phyloP scores from a whole-genome alignment of 2,329 filamentous ascomycete species.

The Chrysosporium keratinophilum region DNA sequence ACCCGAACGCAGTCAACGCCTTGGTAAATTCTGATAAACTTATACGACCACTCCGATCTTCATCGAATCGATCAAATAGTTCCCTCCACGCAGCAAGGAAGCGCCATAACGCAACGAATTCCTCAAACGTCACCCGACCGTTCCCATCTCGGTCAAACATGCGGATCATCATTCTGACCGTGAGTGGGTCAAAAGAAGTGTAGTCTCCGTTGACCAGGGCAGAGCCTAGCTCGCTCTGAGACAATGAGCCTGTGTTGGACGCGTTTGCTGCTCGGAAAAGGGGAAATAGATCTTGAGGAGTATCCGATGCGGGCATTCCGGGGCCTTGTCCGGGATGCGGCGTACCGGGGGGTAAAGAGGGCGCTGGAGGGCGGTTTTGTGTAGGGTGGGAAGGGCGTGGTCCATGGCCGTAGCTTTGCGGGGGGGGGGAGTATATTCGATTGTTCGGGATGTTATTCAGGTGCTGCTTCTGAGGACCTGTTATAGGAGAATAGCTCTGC shows the following conservation, averaged over 20 bases:
- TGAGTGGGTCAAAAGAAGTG: constrained; percentile 84
- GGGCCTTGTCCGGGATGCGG: constrained; percentile 39
- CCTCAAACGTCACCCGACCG: constrained; percentile 83
- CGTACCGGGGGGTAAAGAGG: constrained; percentile 55
- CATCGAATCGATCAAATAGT: constrained; percentile 91
- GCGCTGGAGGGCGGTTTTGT: constrained; percentile 45
- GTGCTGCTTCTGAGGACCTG: constrained; percentile 14
- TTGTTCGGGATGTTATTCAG: constrained; percentile 25
- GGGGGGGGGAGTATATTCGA: constrained; percentile 35
- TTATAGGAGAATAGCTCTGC: constrained; percentile 25
- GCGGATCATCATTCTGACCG: constrained; percentile 97
- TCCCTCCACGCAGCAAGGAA: constrained; percentile 90
- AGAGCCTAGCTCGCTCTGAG: constrained; percentile 73
- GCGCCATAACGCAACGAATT: constrained; percentile 93
- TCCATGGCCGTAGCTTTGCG: constrained; percentile 42
- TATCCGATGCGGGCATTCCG: constrained; percentile 37
- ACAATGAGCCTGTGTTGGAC: constrained; percentile 65
- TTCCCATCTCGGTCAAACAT: constrained; percentile 95
- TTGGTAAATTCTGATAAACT: constrained; percentile 77
- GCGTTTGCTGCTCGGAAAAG: constrained; percentile 85
- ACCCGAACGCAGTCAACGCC: constrained; percentile 85
- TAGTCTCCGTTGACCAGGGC: constrained; percentile 96
- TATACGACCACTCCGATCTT: constrained; percentile 77
- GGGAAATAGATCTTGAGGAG: constrained; percentile 57
- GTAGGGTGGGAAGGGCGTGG: constrained; percentile 44